These are phyloP conservation scores for Conringia planisiliqua DNA, from an alignment of 345 rosid genomes.

Conservation along the genomic window DNA sequence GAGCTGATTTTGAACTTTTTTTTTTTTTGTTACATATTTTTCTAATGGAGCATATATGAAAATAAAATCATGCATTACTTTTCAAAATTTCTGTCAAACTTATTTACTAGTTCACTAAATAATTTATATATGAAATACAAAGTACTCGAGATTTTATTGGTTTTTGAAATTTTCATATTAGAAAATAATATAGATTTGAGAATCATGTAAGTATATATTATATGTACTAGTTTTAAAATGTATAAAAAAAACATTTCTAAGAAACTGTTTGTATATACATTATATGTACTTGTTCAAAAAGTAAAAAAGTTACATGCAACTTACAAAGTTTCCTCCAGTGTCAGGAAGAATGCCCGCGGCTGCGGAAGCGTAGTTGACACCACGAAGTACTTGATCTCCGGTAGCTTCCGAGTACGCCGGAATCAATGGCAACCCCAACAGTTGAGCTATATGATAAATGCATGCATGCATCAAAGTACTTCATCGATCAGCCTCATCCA, in stretches of 20 bases:
- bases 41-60: not conserved
- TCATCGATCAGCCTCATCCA: not conserved
- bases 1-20: not conserved
- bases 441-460: constrained; percentile 51
- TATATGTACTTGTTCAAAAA: not conserved
- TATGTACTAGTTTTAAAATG: not conserved
- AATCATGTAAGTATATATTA: not conserved
- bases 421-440: constrained; percentile 76
- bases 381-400: constrained; percentile 70
- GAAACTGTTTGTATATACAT: not conserved
- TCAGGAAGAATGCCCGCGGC: constrained; percentile 91
- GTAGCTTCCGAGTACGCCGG: constrained; percentile 82
- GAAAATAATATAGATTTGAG: not conserved
- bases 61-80: not conserved
- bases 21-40: not conserved
- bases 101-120: not conserved
- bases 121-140: not conserved
- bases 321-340: constrained; percentile 91
- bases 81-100: not conserved
- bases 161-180: not conserved
- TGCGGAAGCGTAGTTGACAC: constrained; percentile 94
- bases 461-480: constrained; percentile 17
- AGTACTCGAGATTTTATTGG: not conserved
- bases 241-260: not conserved
- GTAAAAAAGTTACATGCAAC: constrained; percentile 8